phyloP scores from a whole-genome alignment of 768 basidiomycete genomes.

The Psilocybe tampanensis region DNA sequence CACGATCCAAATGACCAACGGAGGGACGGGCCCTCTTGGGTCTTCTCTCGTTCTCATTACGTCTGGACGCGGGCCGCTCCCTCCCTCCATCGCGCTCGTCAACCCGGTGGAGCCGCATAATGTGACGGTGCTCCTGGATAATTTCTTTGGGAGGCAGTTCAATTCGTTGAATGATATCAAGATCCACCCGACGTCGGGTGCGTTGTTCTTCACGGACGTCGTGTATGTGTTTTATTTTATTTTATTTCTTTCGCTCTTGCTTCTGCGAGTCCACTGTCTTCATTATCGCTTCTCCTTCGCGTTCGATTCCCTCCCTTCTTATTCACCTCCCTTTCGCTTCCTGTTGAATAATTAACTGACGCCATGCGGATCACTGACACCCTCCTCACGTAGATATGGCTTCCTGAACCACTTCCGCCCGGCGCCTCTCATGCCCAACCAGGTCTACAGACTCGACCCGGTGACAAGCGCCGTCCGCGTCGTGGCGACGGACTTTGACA shows the following conservation, averaged over 20 bases:
- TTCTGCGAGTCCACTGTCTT: too few species aligned
- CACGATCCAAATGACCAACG: slow-evolving; percentile 69
- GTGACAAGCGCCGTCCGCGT: slow-evolving; percentile 64
- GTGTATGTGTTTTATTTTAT: slow-evolving; percentile 42
- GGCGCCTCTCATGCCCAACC: slow-evolving; percentile 63
- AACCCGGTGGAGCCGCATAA: slow-evolving; percentile 68
- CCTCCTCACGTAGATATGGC: slow-evolving; percentile 49
- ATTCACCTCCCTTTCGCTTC: too few species aligned
- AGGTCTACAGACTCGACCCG: slow-evolving; percentile 79
- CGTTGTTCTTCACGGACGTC: slow-evolving; percentile 76
- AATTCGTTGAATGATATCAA: slow-evolving; percentile 83
- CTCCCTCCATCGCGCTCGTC: slow-evolving; percentile 65
- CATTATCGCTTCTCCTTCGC: too few species aligned
- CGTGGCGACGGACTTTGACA: slow-evolving; percentile 76
- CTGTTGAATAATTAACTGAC: neutral
- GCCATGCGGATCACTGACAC: neutral
- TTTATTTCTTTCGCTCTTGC: neutral
- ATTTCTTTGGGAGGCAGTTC: slow-evolving; percentile 80
- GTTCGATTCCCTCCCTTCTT: too few species aligned
- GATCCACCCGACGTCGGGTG: slow-evolving; percentile 63
- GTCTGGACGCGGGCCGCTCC: slow-evolving; percentile 63
- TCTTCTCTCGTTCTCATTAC: slow-evolving; percentile 62
- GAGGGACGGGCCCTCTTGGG: too few species aligned
- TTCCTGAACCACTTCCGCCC: slow-evolving; percentile 69
- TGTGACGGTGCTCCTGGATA: slow-evolving; percentile 71